Evolutionary conservation across 169 alveolate species (phyloP).

Genomic region (Plasmodium falciparum): DNA sequence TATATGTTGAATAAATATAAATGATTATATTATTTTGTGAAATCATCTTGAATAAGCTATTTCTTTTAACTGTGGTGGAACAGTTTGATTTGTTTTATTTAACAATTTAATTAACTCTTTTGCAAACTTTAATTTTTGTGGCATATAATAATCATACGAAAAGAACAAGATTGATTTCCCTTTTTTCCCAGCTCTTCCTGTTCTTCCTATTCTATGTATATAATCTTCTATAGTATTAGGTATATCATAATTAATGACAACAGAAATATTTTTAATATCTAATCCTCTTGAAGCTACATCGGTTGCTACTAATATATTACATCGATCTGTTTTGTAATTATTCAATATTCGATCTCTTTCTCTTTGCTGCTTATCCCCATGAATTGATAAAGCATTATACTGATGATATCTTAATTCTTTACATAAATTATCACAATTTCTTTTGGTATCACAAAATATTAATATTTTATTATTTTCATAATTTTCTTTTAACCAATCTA

Average conservation of each 20-base stretch:
- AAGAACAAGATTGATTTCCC: constrained; percentile 87
- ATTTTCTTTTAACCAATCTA: constrained; percentile 79
- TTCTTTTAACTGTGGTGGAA: constrained; percentile 78
- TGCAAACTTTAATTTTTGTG: constrained; percentile 82
- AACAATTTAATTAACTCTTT: constrained; percentile 79
- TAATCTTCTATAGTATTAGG: constrained; percentile 93
- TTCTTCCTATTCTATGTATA: constrained; percentile 96
- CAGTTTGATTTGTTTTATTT: constrained; percentile 78
- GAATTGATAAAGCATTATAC: constrained; percentile 90
- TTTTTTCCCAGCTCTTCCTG: constrained; percentile 93
- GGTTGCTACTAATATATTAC: constrained; percentile 94
- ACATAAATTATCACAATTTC: constrained; percentile 90
- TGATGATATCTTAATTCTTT: constrained; percentile 89
- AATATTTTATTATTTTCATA: constrained; percentile 85
- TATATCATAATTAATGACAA: constrained; percentile 94
- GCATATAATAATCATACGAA: constrained; percentile 81
- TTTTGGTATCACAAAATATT: constrained; percentile 88
- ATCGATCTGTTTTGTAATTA: constrained; percentile 90
- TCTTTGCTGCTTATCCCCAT: constrained; percentile 93
- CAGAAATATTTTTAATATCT: constrained; percentile 93
- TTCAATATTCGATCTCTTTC: constrained; percentile 88
- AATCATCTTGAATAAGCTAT: constrained; percentile 18
- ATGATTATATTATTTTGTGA: background rate
- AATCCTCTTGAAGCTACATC: constrained; percentile 97
- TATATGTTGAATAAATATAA: too few relatives aligned